Base-by-base conservation (phyloP, 495 filamentous ascomycete genomes). In the Talaromyces adpressus region DNA sequence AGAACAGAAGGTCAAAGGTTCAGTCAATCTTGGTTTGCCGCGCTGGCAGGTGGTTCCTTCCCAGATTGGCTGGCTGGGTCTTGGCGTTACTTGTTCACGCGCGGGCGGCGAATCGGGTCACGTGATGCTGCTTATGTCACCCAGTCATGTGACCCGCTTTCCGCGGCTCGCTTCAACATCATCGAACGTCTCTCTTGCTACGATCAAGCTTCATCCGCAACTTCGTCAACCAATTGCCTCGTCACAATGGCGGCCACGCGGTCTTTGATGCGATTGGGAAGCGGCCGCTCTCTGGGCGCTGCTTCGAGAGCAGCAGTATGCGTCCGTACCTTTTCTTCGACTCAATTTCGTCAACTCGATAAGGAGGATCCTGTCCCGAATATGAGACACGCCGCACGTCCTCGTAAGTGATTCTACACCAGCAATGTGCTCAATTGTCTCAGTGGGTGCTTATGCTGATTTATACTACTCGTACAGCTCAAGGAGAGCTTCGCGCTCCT, bases 401-500 rank as follows among this genome's bases (percentile, higher is more conserved):
- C 80, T 65, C 81, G 85, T 88, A 79, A 64, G 84, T 81, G 34
- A 47, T 36, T 27, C 22, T 47, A 41, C 22, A 5, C 3, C 16
- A 23, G 12, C 12, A n/a, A 20, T 11, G 16, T 16, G 16, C 12
- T 16, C 57, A 32, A 32, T 59, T 6, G 32, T 14, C 14, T 54
- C 16, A 39, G 14, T 27, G 14, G 2, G 29, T 64, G 18, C 34
- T 22, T 22, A 9, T 56, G 36, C 29, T 27, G n/a, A 64, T 12
- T 2, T 36, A 2, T 23, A 62, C 9, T 52, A 22, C 6, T 39
- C 6, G 52, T 59, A 20, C 56, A 87, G 85, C 83, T 61, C 65
- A 75, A 64, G 86, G 84, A 54, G 80, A 85, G 69, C 85, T 93
- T 65, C 83, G 89, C 62, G 89, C 83, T 25, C 90, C 93, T 57